Base-by-base conservation (phyloP, 2,329 filamentous ascomycete genomes). In the Alternaria brassicicola region DNA sequence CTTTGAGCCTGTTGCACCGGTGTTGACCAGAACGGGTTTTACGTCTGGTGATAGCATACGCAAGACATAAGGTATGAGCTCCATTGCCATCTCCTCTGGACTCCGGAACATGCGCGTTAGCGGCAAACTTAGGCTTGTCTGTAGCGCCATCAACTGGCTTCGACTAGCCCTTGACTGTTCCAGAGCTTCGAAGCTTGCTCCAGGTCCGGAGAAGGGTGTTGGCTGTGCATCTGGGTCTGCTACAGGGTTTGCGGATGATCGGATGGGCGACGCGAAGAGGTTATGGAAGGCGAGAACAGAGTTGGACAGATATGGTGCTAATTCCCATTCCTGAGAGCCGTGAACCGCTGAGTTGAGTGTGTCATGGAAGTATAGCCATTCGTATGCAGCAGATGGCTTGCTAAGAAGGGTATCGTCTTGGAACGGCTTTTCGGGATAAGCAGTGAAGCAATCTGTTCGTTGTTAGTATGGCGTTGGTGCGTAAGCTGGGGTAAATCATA, bases 331-430 rank as follows among this genome's bases (percentile, higher is more conserved):
- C 75, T 97, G 94, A 58, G 86, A 88, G n/a, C 87, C 81, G 73
- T 89, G 96, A 1, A 98, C 84, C 36, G 89, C 87, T 1, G 89
- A 88, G 23, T 92, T 92, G 62, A 96, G 88, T 0, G 83, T 82
- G 70, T 98, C 95, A 77, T 97, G 91, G 78, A 99, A 98, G 76
- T 96, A 84, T 54, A 99, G 85, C 95, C 95, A 99, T 71, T 97
- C 94, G 76, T 97, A 96, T 0, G 92, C 92, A 1, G 85, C 81
- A 65, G 89, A 88, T 0, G 96, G 96, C 73, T 99, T 99, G 31
- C 89, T 91, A 30, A 99, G 87, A 66, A 92, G 89, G 1, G 89
- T 90, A 76, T 99, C 95, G 75, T 99, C 95, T 79, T 97, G 96
- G 78, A 90, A 99, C 19, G 93, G 88, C 67, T 93, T 91, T 39